phyloP scores from a whole-genome alignment of 2,329 filamentous ascomycete species.

The Penicillium crustosum region DNA sequence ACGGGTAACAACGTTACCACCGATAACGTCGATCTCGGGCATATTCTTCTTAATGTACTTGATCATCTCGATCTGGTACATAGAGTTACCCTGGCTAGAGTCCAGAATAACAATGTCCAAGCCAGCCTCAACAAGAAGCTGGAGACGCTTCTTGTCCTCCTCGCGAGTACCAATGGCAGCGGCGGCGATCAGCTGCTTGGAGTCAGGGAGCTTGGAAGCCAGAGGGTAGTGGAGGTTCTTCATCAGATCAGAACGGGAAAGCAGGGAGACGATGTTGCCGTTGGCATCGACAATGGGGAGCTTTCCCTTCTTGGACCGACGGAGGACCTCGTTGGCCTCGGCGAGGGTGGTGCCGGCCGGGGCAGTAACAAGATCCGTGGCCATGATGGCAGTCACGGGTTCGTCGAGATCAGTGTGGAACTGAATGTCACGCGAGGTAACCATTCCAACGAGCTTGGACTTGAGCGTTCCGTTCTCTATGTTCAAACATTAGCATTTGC shows the following conservation, averaged over 20 bases:
- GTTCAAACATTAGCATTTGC: constrained; percentile 22
- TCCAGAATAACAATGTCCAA: constrained; percentile 94
- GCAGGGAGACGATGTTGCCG: constrained; percentile 85
- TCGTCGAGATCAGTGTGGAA: constrained; percentile 77
- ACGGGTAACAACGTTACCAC: constrained; percentile 95
- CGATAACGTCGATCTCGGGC: constrained; percentile 88
- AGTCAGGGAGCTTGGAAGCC: constrained; percentile 92
- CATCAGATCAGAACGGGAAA: constrained; percentile 92
- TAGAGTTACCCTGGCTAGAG: constrained; percentile 95
- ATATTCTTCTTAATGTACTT: constrained; percentile 89
- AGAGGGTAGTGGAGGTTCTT: constrained; percentile 98
- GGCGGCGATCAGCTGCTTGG: constrained; percentile 95
- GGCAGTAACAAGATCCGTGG: constrained; percentile 88
- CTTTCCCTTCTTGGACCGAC: constrained; percentile 97
- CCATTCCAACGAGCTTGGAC: constrained; percentile 94
- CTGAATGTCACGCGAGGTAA: constrained; percentile 97
- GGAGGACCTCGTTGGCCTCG: constrained; percentile 90
- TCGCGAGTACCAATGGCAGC: constrained; percentile 94
- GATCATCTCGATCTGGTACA: constrained; percentile 99
- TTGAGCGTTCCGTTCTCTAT: constrained; percentile 87
- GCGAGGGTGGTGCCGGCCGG: constrained; percentile 75
- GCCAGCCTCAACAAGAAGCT: constrained; percentile 88
- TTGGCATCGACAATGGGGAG: constrained; percentile 84
- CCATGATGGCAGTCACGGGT: constrained; percentile 87
- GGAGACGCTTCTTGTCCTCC: constrained; percentile 83